Evolutionary conservation across 306 rosid species (phyloP).

Genomic region (Ammopiptanthus mongolicus): DNA sequence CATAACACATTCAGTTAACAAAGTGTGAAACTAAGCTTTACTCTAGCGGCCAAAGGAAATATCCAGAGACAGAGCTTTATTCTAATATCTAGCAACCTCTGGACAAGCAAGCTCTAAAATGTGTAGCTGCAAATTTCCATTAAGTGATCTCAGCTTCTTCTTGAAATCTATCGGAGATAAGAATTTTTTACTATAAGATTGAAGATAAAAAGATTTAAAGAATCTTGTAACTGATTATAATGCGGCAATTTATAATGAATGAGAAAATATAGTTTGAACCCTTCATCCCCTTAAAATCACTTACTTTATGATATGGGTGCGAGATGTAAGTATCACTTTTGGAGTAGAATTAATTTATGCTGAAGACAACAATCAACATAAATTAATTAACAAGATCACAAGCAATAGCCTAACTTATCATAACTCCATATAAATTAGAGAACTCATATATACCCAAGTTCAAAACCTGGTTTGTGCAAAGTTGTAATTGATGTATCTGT

Average conservation of each 20-base stretch:
- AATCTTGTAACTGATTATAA: background rate
- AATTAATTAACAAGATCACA: too few relatives aligned
- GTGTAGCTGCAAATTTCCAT: constrained; percentile 80
- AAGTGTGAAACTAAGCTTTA: too few relatives aligned
- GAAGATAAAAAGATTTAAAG: background rate
- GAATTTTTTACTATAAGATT: constrained; percentile 3
- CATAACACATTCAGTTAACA: too few relatives aligned
- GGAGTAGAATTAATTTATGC: background rate
- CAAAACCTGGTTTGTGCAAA: too few relatives aligned
- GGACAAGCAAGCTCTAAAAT: constrained; percentile 89
- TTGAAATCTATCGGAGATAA: constrained; percentile 53
- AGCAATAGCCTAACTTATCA: too few relatives aligned
- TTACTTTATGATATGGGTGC: background rate
- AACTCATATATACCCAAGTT: background rate
- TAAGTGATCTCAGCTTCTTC: constrained; percentile 86
- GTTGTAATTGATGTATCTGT: too few relatives aligned
- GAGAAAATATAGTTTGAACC: background rate
- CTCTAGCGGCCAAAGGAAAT: too few relatives aligned
- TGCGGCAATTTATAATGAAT: background rate
- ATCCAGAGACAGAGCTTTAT: too few relatives aligned
- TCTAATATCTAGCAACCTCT: too few relatives aligned
- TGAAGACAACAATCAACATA: too few relatives aligned
- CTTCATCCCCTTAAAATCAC: constrained; percentile 1
- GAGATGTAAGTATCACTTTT: background rate
- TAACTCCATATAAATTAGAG: too few relatives aligned